Base-by-base conservation (phyloP, 495 filamentous ascomycete genomes). In the Neurospora sublineolata region DNA sequence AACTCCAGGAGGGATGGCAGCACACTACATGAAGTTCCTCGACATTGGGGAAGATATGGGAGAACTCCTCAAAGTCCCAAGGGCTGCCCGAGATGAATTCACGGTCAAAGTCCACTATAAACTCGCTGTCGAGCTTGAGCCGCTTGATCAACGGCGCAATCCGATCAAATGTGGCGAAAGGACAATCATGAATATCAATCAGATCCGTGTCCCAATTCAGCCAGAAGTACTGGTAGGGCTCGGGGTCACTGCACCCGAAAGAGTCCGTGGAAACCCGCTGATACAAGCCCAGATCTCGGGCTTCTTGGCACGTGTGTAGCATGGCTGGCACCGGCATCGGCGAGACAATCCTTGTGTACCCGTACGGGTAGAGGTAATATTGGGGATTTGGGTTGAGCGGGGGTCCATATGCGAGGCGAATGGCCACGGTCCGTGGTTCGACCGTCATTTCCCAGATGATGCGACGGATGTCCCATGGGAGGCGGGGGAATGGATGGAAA, bases 221-320 rank as follows among this genome's bases (percentile, higher is more conserved):
- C 40, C 40, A n/a, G 40, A 42, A 42, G 40, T 42, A 42, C 40
- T 42, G n/a, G 40, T n/a, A 42, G 40, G 40, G 40, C 16, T 42
- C 40, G 6, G 40, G 40, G 16, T 8, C 40, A 42, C 40, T 42
- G 16, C 18, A 42, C 6, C 16, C 16, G 16, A 42, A 42, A 42
- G 16, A 18, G 40, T 42, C 40, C 14, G 40, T 16, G 40, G 40
- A 42, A 42, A 42, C 40, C 16, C 40, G 40, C 40, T 42, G 40
- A 18, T 42, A 42, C 7, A n/a, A 42, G 40, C 40, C 40, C 40
- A 42, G 44, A 60, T 71, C 37, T 27, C 72, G 76, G 69, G 73
- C 71, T 60, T 78, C 76, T 64, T 70, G 75, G 73, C 75, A 78
- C 33, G 72, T 72, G 16, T 78, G 73, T 67, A 78, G 72, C 68